A percentile compares a stretch with the other conserved stretches of the same genome.
Conservation (phyloP, 2,329 filamentous ascomycete species). For the Fusarium neocosmosporiellum region DNA sequence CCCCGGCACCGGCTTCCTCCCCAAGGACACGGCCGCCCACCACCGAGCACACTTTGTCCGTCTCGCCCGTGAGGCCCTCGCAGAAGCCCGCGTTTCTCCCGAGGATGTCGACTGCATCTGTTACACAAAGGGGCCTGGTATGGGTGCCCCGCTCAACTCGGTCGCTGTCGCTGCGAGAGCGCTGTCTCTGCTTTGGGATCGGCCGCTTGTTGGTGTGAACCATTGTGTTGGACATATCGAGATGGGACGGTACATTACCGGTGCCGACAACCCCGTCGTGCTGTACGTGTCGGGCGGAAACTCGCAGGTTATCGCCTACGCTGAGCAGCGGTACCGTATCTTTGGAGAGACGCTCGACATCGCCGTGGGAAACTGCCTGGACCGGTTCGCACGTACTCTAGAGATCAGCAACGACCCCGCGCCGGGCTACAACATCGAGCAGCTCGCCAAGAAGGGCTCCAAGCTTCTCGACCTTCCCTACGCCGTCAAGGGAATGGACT, state of each 20-base stretch:
- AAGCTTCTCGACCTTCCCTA: slow-evolving; percentile 90
- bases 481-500: slow-evolving; percentile 98
- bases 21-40: slow-evolving; percentile 94
- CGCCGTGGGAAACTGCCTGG: slow-evolving; percentile 96
- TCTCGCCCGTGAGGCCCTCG: slow-evolving; percentile 83
- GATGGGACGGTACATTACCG: slow-evolving; percentile 95
- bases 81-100: slow-evolving; percentile 70
- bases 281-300: slow-evolving; percentile 97
- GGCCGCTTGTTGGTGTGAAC: slow-evolving; percentile 93
- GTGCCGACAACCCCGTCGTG: slow-evolving; percentile 90
- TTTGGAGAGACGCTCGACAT: slow-evolving; percentile 98
- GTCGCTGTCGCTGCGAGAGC: slow-evolving; percentile 89
- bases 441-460: slow-evolving; percentile 81
- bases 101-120: slow-evolving; percentile 89
- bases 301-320: slow-evolving; percentile 97
- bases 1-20: slow-evolving; percentile 92
- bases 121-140: slow-evolving; percentile 95
- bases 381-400: slow-evolving; percentile 92
- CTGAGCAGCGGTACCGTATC: slow-evolving; percentile 93
- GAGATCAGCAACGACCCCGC: slow-evolving; percentile 95
- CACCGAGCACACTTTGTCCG: slow-evolving; percentile 87
- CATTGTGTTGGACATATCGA: slow-evolving; percentile 99
- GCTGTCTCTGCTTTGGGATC: slow-evolving; percentile 84
- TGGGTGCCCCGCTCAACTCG: slow-evolving; percentile 91
- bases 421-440: slow-evolving; percentile 97